Conservation (phyloP, 2,329 filamentous ascomycete genomes). For the Rasamsonia emersonii region DNA sequence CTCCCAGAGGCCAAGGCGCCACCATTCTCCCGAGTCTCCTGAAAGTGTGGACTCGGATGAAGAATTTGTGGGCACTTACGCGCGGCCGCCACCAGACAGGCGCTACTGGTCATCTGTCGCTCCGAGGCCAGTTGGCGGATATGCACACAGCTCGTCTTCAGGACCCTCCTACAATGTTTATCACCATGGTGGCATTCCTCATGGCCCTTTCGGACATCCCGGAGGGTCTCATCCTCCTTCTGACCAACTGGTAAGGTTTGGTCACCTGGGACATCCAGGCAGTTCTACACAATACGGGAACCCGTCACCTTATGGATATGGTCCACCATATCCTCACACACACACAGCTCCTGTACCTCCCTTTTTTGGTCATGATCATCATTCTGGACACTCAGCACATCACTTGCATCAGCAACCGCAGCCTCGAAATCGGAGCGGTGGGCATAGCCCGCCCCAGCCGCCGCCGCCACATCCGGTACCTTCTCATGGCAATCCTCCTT, state of each 20-base stretch:
- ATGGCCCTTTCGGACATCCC: constrained; percentile 18
- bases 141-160: constrained; percentile 33
- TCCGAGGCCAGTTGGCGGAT: constrained; percentile 22
- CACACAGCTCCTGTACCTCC: constrained; percentile 19
- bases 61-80: constrained; percentile 48
- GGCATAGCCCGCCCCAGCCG: constrained; percentile 23
- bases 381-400: constrained; percentile 17
- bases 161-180: constrained; percentile 30
- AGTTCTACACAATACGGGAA: constrained; percentile 19
- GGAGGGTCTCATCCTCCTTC: constrained; percentile 19
- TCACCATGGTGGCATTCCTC: constrained; percentile 18
- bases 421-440: constrained; percentile 19
- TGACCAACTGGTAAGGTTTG: constrained; percentile 25
- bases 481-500: constrained; percentile 21
- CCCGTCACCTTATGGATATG: constrained; percentile 21
- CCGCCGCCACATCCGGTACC: constrained; percentile 19
- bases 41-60: constrained; percentile 59
- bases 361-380: constrained; percentile 21
- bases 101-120: constrained; percentile 24
- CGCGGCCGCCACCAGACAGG: constrained; percentile 25
- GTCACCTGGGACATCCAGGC: constrained; percentile 16
- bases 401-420: constrained; percentile 15
- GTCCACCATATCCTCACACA: constrained; percentile 17
- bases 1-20: constrained; percentile 31
- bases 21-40: constrained; percentile 44